Conservation (phyloP, 176 grass and related monocot genomes). For the Otatea glauca region DNA sequence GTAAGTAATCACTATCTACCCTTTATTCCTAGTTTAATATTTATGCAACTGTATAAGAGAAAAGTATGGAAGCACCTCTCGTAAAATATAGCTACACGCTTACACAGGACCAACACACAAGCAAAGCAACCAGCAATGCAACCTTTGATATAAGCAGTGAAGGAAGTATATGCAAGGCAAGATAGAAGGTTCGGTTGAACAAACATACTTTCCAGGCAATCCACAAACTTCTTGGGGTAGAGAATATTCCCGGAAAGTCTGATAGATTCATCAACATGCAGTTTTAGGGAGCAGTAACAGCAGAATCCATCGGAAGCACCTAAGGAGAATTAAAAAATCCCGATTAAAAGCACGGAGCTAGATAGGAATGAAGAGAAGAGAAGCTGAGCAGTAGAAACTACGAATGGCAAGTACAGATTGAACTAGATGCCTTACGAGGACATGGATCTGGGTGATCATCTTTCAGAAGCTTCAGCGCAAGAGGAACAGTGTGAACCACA, state of each 20-base stretch:
- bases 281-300: constrained; percentile 53
- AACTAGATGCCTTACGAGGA: constrained; percentile 39
- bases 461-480: constrained; percentile 50
- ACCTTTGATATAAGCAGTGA: neutral
- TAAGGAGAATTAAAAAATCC: neutral
- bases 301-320: constrained; percentile 44
- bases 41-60: no score
- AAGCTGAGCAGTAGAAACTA: constrained; percentile 1
- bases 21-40: no score
- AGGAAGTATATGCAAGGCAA: neutral
- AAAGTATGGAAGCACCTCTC: no score
- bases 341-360: neutral
- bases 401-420: neutral
- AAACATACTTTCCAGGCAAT: constrained; percentile 21
- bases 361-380: neutral
- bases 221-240: no score
- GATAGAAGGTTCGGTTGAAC: neutral
- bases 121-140: neutral
- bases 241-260: no score
- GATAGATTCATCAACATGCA: constrained; percentile 7
- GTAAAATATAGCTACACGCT: neutral
- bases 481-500: constrained; percentile 63
- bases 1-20: no score
- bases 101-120: neutral
- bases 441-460: constrained; percentile 46